phyloP scores from a whole-genome alignment of 441 rosid species.

The Adansonia gregorii region DNA sequence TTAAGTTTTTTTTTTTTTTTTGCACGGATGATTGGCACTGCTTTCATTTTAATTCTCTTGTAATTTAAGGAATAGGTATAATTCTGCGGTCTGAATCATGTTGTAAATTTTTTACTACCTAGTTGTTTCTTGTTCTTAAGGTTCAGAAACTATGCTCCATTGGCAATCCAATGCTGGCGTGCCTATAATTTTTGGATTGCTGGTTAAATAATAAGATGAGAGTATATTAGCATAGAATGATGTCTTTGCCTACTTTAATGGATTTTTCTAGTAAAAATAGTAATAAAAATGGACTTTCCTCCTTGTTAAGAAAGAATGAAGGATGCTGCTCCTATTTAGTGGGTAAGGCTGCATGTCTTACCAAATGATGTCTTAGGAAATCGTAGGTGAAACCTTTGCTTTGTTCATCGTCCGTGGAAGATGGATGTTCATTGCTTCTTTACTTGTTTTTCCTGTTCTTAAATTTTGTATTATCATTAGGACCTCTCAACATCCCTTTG shows the following conservation, averaged over 20 bases:
- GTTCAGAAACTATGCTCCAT: background rate
- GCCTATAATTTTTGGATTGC: background rate
- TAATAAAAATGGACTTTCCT: background rate
- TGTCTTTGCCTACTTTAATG: constrained; percentile 1
- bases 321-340: background rate
- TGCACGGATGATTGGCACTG: background rate
- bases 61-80: constrained; percentile 16
- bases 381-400: background rate
- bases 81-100: background rate
- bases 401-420: constrained; percentile 1
- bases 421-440: background rate
- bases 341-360: constrained; percentile 8
- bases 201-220: background rate
- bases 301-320: background rate
- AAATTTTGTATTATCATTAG: background rate
- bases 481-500: background rate
- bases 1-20: background rate
- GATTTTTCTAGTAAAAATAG: background rate
- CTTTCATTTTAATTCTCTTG: constrained; percentile 14
- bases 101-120: background rate
- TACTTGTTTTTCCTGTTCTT: constrained; percentile 8
- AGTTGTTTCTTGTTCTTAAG: constrained; percentile 1
- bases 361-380: background rate
- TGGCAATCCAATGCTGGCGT: background rate
- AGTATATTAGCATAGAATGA: background rate